Conservation (phyloP, 164 flowering plant species). For the Paratinospora sagittata region DNA sequence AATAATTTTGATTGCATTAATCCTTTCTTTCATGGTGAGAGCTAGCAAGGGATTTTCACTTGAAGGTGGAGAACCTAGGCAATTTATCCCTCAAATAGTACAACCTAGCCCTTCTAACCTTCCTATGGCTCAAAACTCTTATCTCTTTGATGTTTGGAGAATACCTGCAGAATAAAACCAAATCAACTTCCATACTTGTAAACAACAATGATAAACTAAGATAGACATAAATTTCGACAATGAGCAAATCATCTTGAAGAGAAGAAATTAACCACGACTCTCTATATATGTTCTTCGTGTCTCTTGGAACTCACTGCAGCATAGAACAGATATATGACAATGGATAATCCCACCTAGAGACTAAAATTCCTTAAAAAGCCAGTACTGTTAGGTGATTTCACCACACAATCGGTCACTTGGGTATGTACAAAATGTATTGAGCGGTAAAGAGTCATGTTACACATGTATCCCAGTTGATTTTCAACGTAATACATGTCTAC, state of each 20-base stretch:
- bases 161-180: slow-evolving; percentile 45
- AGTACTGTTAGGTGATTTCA: too few relatives aligned
- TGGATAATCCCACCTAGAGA: neutral
- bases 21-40: neutral
- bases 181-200: neutral
- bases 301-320: neutral
- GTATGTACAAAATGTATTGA: neutral
- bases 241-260: neutral
- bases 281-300: neutral
- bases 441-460: too few relatives aligned
- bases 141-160: slow-evolving; percentile 89
- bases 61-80: slow-evolving; percentile 85
- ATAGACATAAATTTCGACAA: neutral
- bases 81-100: slow-evolving; percentile 93
- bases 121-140: slow-evolving; percentile 74
- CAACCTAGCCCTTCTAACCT: slow-evolving; percentile 87
- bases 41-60: slow-evolving; percentile 28
- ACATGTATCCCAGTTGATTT: neutral
- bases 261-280: neutral
- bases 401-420: neutral
- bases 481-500: neutral
- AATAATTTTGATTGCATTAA: neutral
- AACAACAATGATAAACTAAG: neutral
- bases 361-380: neutral
- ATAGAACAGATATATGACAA: neutral